Evolutionary conservation across 2,329 filamentous ascomycete genomes (phyloP), one percentile per base, ranked within the genome.

Genomic region (Xylaria sp.): DNA sequence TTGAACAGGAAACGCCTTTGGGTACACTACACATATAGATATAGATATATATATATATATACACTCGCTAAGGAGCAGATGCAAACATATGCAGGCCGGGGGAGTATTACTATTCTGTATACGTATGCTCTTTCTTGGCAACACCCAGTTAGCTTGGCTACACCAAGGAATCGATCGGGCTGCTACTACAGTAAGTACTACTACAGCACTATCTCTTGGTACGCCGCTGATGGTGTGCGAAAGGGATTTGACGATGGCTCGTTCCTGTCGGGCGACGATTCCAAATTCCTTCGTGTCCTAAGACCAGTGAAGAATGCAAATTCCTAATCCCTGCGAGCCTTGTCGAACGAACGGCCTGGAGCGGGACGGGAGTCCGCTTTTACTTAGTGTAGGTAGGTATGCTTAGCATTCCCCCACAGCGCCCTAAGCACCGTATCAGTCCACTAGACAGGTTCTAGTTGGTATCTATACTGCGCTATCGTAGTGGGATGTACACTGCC

Each of bases 51-150:
- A 15, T 13, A 38, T 49, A 4, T 31, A 40, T 3, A 2, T 25
- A 38, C 29, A 19, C n/a, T n/a, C n/a, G n/a, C n/a, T n/a, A n/a
- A n/a, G n/a, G n/a, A n/a, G n/a, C n/a, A n/a, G n/a, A n/a, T n/a
- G n/a, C n/a, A n/a, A n/a, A n/a, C 15, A 58, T 17, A 31, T 27
- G 47, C 29, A 23, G 31, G 21, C 19, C 21, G 15, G 10, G 17
- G 8, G n/a, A 21, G 48, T 59, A 44, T 55, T 60, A 60, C 58
- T 60, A 60, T 55, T 51, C 33, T 51, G 46, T 29, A 27, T 61
- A 41, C 53, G 53, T 56, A 56, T 5, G 25, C 46, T 40, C 31
- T 43, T 55, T 37, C 59, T 62, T 58, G 53, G 58, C 54, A 51
- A 37, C 21, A 40, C 40, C 48, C 59, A 37, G 57, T 62, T 62